phyloP scores from a whole-genome alignment of 2,329 filamentous ascomycete species.

The Volutella citrinella region DNA sequence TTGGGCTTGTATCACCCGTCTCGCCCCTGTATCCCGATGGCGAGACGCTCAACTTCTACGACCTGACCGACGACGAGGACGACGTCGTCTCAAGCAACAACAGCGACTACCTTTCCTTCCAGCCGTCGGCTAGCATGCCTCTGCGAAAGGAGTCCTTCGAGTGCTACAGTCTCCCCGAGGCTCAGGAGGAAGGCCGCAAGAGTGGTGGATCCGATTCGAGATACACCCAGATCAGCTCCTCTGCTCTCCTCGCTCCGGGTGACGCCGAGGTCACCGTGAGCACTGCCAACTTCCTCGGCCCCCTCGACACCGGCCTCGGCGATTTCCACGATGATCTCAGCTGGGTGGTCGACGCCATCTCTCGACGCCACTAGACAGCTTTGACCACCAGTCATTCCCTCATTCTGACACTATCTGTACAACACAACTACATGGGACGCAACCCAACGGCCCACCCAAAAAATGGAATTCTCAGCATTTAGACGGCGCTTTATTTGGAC shows the following conservation, averaged over 20 bases:
- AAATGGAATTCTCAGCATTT: slow-evolving; percentile 11
- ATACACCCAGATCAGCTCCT: slow-evolving; percentile 21
- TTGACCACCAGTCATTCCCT: not conserved
- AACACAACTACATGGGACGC: slow-evolving; percentile 5
- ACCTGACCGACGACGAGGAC: slow-evolving; percentile 43
- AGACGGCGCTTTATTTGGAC: slow-evolving; percentile 18
- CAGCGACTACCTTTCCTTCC: slow-evolving; percentile 31
- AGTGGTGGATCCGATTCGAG: slow-evolving; percentile 13
- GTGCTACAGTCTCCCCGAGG: slow-evolving; percentile 47
- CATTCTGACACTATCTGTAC: slow-evolving; percentile 11
- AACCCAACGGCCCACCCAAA: slow-evolving; percentile 8
- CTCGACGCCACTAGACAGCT: slow-evolving; percentile 21
- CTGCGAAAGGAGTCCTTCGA: slow-evolving; percentile 22
- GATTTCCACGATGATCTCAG: slow-evolving; percentile 45
- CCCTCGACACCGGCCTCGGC: slow-evolving; percentile 36
- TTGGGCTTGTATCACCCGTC: slow-evolving; percentile 30
- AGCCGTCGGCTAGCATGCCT: slow-evolving; percentile 15
- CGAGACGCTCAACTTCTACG: slow-evolving; percentile 45
- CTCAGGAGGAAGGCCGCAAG: slow-evolving; percentile 20
- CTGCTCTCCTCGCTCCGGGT: slow-evolving; percentile 22
- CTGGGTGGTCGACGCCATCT: slow-evolving; percentile 50
- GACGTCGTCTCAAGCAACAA: slow-evolving; percentile 35
- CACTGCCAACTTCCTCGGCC: slow-evolving; percentile 28
- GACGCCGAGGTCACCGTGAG: slow-evolving; percentile 17
- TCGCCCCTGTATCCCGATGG: slow-evolving; percentile 38